These are phyloP conservation scores for Isoetes taiwanensis DNA, from an alignment of 75 land plant genomes.

Conservation along the genomic window DNA sequence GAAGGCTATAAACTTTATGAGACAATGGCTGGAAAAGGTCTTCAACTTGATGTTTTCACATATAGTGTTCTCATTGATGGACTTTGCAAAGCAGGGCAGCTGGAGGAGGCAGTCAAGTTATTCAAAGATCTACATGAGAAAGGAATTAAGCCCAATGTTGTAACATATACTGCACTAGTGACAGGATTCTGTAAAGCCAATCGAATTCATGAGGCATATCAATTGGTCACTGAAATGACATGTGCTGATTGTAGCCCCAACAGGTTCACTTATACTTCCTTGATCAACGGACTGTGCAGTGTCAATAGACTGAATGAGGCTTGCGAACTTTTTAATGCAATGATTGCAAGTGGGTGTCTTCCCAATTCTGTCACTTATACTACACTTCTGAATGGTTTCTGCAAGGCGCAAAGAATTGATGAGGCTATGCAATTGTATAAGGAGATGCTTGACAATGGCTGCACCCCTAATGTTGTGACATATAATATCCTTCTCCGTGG, in stretches of 20 bases:
- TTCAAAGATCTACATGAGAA: slow-evolving; percentile 49
- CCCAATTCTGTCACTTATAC: slow-evolving; percentile 40
- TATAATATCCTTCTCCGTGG: slow-evolving; percentile 41
- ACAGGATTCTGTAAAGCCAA: slow-evolving; percentile 31
- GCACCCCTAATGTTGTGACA: slow-evolving; percentile 35
- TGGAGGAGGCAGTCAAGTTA: slow-evolving; percentile 18
- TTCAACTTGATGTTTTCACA: slow-evolving; percentile 8
- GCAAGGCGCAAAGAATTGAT: slow-evolving; percentile 25
- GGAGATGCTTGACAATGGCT: slow-evolving; percentile 34
- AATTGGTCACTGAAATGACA: slow-evolving; percentile 24
- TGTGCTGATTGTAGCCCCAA: slow-evolving; percentile 25
- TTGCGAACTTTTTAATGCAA: slow-evolving; percentile 15
- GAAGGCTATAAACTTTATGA: slow-evolving; percentile 20
- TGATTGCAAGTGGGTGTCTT: slow-evolving; percentile 21
- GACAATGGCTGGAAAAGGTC: slow-evolving; percentile 21
- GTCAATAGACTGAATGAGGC: slow-evolving; percentile 19
- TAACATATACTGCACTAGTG: slow-evolving; percentile 33
- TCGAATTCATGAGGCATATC: slow-evolving; percentile 21
- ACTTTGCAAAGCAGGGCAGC: slow-evolving; percentile 13
- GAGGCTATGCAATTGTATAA: slow-evolving; percentile 35
- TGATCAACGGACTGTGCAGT: slow-evolving; percentile 37
- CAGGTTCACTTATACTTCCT: slow-evolving; percentile 30
- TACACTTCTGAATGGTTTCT: slow-evolving; percentile 32
- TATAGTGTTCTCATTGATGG: slow-evolving; percentile 6
- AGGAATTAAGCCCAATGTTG: slow-evolving; percentile 38